A percentile compares a stretch with the other conserved stretches of the same genome.
phyloP scores from a whole-genome alignment of 2,329 filamentous ascomycete species.

The Penicillium sp. region DNA sequence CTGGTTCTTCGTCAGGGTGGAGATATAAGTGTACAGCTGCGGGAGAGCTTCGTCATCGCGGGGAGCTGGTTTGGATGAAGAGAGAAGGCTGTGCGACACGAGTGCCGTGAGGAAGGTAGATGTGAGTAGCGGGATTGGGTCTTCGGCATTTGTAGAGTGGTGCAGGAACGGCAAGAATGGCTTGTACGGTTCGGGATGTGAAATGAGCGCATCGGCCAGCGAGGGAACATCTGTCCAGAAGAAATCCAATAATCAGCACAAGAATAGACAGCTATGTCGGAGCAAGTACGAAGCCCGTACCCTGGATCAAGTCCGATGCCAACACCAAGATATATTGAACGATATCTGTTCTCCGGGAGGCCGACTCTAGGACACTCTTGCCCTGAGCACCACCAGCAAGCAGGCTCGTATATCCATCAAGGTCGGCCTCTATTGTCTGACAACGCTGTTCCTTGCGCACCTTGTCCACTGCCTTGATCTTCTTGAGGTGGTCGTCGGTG shows the following conservation, averaged over 20 bases:
- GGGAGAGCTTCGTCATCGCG: conserved; percentile 75
- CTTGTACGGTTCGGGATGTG: conserved; percentile 67
- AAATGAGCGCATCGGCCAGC: conserved; percentile 72
- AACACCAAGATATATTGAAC: conserved; percentile 93
- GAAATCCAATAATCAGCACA: background rate
- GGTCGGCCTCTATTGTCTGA: conserved; percentile 74
- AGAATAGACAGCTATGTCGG: no score
- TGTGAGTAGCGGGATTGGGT: conserved; percentile 83
- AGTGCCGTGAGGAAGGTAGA: conserved; percentile 81
- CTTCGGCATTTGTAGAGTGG: conserved; percentile 77
- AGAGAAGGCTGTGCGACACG: conserved; percentile 62
- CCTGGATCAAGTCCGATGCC: conserved; percentile 79
- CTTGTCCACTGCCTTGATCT: conserved; percentile 96
- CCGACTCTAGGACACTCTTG: conserved; percentile 78
- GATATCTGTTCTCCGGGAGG: conserved; percentile 81
- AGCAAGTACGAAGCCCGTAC: conserved; percentile 54
- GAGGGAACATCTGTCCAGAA: conserved; percentile 67
- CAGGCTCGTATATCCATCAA: conserved; percentile 74
- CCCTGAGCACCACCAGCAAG: conserved; percentile 67
- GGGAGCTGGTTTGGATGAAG: conserved; percentile 57
- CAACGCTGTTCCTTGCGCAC: conserved; percentile 87
- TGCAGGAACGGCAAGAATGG: conserved; percentile 82
- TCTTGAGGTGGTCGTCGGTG: conserved; percentile 87
- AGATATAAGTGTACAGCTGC: conserved; percentile 80
- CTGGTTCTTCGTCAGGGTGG: conserved; percentile 74